Conservation (phyloP, 1,284 basidiomycete species). For the Moniliophthora roreri region DNA sequence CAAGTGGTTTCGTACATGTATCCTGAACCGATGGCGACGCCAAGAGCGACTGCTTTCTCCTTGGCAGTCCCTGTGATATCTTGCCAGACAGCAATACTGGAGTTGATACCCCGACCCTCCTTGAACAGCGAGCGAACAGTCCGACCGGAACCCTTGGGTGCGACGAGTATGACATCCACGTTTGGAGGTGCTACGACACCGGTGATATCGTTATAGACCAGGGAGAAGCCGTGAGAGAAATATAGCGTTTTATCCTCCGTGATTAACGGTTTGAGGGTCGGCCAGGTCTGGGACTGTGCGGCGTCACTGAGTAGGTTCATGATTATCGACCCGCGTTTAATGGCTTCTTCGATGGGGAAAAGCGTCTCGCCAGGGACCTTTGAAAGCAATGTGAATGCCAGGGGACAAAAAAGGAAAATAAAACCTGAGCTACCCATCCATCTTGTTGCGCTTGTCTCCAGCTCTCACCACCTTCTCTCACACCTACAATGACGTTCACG, state of each 20-base stretch:
- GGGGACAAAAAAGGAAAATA: background rate
- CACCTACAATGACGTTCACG: conserved; percentile 98
- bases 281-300: conserved; percentile 96
- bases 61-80: conserved; percentile 97
- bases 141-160: conserved; percentile 97
- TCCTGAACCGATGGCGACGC: conserved; percentile 93
- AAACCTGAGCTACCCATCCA: conserved; percentile 75
- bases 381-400: conserved; percentile 1
- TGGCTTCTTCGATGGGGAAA: conserved; percentile 98
- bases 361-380: conserved; percentile 95
- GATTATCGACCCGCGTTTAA: conserved; percentile 94
- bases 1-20: conserved; percentile 99
- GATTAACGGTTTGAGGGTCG: conserved; percentile 84
- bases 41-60: conserved; percentile 95
- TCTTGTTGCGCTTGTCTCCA: conserved; percentile 97
- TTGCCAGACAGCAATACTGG: conserved; percentile 84
- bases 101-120: conserved; percentile 98
- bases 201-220: conserved; percentile 98
- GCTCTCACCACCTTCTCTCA: conserved; percentile 93
- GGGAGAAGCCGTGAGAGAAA: conserved; percentile 99
- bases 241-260: conserved; percentile 99
- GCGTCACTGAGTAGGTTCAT: conserved; percentile 99
- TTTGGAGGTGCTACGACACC: conserved; percentile 90
- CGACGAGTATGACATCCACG: conserved; percentile 98
- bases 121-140: conserved; percentile 99